Percentiles rank a stretch among this genome's conserved stretches.
Evolutionary conservation across 176 grass and related monocot genomes (phyloP).

Genomic region (Eremochloa ophiuroides): DNA sequence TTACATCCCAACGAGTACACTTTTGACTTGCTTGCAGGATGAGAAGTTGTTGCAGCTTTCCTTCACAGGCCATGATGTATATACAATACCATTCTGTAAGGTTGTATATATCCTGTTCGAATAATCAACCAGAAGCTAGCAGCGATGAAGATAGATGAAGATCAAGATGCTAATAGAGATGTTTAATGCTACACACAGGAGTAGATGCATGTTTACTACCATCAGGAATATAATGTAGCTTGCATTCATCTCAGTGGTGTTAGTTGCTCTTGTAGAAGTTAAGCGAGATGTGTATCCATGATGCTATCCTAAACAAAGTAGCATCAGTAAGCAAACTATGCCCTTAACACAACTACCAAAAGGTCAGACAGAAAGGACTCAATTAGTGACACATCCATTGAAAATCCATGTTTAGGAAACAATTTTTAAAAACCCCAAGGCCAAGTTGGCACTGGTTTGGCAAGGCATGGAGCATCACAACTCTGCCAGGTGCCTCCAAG

Average conservation of each 20-base stretch:
- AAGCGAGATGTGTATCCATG: constrained; percentile 1
- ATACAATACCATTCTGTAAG: background rate
- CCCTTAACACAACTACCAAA: constrained; percentile 4
- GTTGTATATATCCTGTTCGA: constrained; percentile 18
- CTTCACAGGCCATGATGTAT: constrained; percentile 14
- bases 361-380: constrained; percentile 20
- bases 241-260: constrained; percentile 5
- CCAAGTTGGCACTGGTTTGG: constrained; percentile 23
- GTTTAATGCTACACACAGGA: background rate
- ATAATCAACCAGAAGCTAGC: background rate
- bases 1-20: constrained; percentile 36
- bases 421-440: background rate
- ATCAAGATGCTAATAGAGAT: constrained; percentile 5
- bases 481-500: constrained; percentile 60
- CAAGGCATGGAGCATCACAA: constrained; percentile 46
- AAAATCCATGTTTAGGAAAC: background rate
- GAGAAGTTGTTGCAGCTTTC: constrained; percentile 49
- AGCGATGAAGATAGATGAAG: background rate
- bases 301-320: constrained; percentile 28
- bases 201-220: background rate
- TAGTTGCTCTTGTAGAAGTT: constrained; percentile 7
- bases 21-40: constrained; percentile 44
- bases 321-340: constrained; percentile 24
- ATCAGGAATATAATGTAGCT: background rate
- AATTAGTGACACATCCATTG: constrained; percentile 10